These are phyloP conservation scores for Hyaloscypha hepaticicola DNA, from an alignment of 495 filamentous ascomycete genomes.

Conservation along the genomic window DNA sequence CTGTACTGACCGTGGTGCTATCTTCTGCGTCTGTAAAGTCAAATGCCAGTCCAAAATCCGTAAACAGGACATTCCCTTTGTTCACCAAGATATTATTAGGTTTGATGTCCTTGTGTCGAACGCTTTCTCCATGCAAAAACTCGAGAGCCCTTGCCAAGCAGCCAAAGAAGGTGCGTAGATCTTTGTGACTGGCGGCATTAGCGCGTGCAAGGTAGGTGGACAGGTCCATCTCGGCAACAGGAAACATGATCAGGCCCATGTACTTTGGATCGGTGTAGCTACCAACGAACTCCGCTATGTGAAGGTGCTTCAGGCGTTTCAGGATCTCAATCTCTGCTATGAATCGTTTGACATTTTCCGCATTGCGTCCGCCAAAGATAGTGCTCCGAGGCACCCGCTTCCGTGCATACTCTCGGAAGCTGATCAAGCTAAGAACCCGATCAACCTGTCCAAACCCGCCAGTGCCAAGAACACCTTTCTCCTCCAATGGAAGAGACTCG, in stretches of 20 bases:
- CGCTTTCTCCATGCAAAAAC: slow-evolving; percentile 38
- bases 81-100: slow-evolving; percentile 47
- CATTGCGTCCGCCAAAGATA: neutral
- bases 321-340: slow-evolving; percentile 20
- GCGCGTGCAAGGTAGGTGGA: neutral
- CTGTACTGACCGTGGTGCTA: slow-evolving; percentile 34
- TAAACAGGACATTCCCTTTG: slow-evolving; percentile 34
- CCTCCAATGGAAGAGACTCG: slow-evolving; percentile 13
- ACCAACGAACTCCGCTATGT: slow-evolving; percentile 14
- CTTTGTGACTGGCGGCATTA: neutral
- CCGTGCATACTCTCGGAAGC: slow-evolving; percentile 10
- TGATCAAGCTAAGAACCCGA: slow-evolving; percentile 13
- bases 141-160: slow-evolving; percentile 36
- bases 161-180: slow-evolving; percentile 17
- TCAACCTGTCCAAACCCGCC: slow-evolving; percentile 15
- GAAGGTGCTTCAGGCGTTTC: slow-evolving; percentile 17
- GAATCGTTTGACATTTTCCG: slow-evolving; percentile 18
- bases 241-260: slow-evolving; percentile 18
- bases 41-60: slow-evolving; percentile 46
- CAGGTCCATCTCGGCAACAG: slow-evolving; percentile 19
- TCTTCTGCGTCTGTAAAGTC: slow-evolving; percentile 33
- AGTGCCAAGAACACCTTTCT: slow-evolving; percentile 7
- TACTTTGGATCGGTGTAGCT: slow-evolving; percentile 25
- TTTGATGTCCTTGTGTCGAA: slow-evolving; percentile 49
- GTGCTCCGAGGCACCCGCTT: slow-evolving; percentile 1